Base-by-base conservation (phyloP, 2,329 filamentous ascomycete species). In the Moelleriella libera region DNA sequence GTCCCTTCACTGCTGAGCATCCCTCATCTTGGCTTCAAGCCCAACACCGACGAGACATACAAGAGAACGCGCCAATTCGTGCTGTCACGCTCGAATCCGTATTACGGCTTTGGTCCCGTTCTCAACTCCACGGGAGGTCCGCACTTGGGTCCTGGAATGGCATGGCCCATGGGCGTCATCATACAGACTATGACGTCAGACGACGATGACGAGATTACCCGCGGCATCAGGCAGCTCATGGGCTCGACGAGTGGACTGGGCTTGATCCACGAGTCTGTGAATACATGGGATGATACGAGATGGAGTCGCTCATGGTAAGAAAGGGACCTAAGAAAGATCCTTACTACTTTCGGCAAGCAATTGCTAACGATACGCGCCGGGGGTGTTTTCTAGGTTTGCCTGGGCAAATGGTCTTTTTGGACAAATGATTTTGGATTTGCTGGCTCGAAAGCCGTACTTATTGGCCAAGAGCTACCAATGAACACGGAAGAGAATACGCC, bases 361-460 rank as follows among this genome's bases (percentile, higher is more conserved):
- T 21, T 21, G 21, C 21, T 21, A 21, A 21, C 21, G 21, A 21
- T 21, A 21, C 21, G 21, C 21, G 21, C 21, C 21, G 21, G 21
- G 21, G 21, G 21, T 21, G 21, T 21, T 21, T 37, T 14, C 5
- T 47, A 88, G 85, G 83, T 94, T 92, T 60, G 83, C 86, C 0
- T 92, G 87, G 87, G 85, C 86, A 11, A 92, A 92, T 59, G 87
- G 83, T 0, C 77, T 94, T n/a, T 92, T 89, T 64, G 84, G 85
- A 10, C 83, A 90, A 67, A 86, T 85, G 50, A 76, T 92, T 48
- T 63, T 92, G 31, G 84, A 90, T 65, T 63, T 95, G 45, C 80
- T 81, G 43, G 73, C 78, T 53, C 70, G 86, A 60, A 86, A 86
- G 61, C 87, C 86, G 9, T 69, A 80, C 56, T 60, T 94, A 49